Base-by-base conservation (phyloP, 2,329 filamentous ascomycete genomes). In the Botrytis aclada region DNA sequence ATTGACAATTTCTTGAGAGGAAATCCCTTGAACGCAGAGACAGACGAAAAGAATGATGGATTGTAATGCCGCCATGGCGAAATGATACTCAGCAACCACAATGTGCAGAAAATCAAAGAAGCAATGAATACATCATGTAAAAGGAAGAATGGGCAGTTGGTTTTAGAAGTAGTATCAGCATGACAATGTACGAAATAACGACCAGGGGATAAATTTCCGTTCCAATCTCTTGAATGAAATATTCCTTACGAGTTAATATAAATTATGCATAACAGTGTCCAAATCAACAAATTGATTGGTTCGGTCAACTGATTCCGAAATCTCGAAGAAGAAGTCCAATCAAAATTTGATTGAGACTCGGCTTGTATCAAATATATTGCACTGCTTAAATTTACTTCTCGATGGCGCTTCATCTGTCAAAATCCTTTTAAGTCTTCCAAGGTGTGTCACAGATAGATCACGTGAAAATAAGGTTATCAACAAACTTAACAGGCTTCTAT, bases 1-100 rank as follows among this genome's bases (percentile, higher is more conserved):
- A 76, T 88, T 88, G 34, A 88, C 82, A 69, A 89, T 86, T 32
- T 86, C 88, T 77, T 91, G 91, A 51, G 78, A 77, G 32, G 65
- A 73, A n/a, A 75, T 61, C 71, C 73, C 75, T 70, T 62, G 67
- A 34, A 71, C 72, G 62, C 77, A 74, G 41, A 76, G 66, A 45
- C 66, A 73, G 51, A 77, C n/a, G 69, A 76, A 63, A 69, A 66
- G 39, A 47, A 76, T 29, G 60, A 58, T 64, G 51, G 71, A 74
- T 63, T 62, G 71, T 74, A 76, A 74, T 66, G 76, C 41, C 29
- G 66, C 73, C 69, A 70, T 74, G 20, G 43, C 22, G 39, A 70
- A 56, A 61, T 32, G 47, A 43, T 54, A 5, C 47, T 64, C 22
- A 71, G 39, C 37, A 61, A 41, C 39, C 34, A 29, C n/a, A 47